Evolutionary conservation across 805 yeast genomes (phyloP), one percentile per base, ranked within the genome.

Genomic region (Candida ascalaphidarum): DNA sequence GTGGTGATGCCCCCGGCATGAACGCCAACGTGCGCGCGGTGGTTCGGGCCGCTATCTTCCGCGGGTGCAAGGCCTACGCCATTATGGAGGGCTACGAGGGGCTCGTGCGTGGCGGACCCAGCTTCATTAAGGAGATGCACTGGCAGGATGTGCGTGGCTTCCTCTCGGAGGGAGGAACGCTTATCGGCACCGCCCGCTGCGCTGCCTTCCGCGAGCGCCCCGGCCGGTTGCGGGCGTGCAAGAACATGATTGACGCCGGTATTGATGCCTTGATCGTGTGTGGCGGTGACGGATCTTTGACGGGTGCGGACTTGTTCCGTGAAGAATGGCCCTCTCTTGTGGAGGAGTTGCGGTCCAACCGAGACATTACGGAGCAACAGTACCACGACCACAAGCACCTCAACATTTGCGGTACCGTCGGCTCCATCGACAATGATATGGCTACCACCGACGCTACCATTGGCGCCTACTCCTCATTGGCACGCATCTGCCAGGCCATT

Each of bases 1-100:
- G 98, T 44, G 98, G 99, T 58, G 99, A 92, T 52, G 82, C 97
- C 29, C 98, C 94, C 17, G 99, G 99, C 46, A 92, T 92, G 98
- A 85, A 86, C 57, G 89, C 96, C 4, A 83, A 79, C 16, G 98
- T 92, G 6, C 71, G 98, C 38, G 95, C 97, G 1, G 94, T 92
- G 34, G 95, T 89, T 7, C 73, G 98, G 44, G 75, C 96, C 2
- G 95, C 95, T 37, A 84, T 92, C 39, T 74, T 66, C 61, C 68
- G 76, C 33, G 88, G 81, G 11, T 92, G 97, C 62, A 94, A 86
- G 38, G 89, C 86, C 17, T 92, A 69, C 46, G 96, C 94, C 16
- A 76, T 94, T 27, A 79, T 74, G 52, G 98, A 92, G 59, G 98
- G 98, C 37, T 92, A 92, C 65, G 81, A 83, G 39, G 98, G 98